phyloP scores from a whole-genome alignment of 441 rosid genomes.

The Populus trichocarpa region DNA sequence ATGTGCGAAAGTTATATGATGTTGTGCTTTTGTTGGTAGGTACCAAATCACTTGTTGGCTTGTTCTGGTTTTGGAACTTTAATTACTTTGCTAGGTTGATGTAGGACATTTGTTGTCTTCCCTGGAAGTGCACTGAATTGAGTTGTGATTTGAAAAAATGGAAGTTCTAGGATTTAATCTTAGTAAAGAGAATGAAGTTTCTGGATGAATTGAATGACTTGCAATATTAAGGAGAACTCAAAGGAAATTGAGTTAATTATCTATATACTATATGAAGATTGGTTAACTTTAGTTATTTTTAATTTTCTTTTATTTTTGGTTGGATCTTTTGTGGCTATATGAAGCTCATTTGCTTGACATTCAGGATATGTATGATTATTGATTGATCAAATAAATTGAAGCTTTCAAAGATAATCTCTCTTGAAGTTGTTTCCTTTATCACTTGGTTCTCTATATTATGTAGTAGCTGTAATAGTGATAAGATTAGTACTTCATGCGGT shows the following conservation, averaged over 20 bases:
- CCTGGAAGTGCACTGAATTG: neutral
- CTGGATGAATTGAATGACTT: neutral
- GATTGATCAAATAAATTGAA: too few relatives aligned
- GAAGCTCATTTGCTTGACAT: neutral
- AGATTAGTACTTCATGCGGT: neutral
- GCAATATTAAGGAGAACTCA: neutral
- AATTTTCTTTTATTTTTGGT: too few relatives aligned
- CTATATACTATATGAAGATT: neutral
- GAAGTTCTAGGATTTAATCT: neutral
- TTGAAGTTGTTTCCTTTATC: neutral
- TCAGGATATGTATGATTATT: neutral
- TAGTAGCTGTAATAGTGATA: neutral
- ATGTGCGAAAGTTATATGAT: neutral
- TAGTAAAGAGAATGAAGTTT: neutral
- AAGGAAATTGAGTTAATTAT: neutral
- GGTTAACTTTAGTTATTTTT: neutral
- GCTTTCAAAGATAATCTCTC: neutral
- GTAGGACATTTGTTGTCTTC: neutral
- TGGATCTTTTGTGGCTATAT: neutral
- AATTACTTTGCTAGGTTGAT: neutral
- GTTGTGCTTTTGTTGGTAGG: neutral
- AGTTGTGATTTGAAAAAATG: neutral
- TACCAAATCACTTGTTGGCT: neutral
- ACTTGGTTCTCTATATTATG: neutral
- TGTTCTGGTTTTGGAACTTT: neutral